Evolutionary conservation across 352 stramenopile species (phyloP).

Genomic region (Phytopythium delawarense): DNA sequence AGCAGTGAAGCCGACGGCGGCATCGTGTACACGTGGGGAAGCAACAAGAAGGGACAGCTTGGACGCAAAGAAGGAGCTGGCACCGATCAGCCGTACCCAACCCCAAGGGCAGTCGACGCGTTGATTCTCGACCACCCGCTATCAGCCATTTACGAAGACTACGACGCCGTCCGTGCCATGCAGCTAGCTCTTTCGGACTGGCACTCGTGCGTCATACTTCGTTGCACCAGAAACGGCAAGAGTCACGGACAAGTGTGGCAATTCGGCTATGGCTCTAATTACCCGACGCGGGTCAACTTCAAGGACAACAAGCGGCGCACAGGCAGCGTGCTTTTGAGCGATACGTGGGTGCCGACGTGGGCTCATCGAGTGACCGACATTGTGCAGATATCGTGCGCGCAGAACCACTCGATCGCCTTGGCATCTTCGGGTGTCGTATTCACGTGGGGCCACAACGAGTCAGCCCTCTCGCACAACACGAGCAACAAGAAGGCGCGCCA

Average conservation of each 20-base stretch:
- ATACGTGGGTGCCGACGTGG: constrained; percentile 56
- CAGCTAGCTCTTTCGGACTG: constrained; percentile 68
- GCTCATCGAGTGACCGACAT: constrained; percentile 54
- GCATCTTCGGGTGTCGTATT: constrained; percentile 56
- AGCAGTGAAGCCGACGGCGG: constrained; percentile 26
- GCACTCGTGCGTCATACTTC: constrained; percentile 68
- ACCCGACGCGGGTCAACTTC: constrained; percentile 64
- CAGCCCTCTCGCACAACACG: constrained; percentile 46
- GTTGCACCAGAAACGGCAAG: constrained; percentile 46
- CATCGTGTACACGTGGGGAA: constrained; percentile 72
- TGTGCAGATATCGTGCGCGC: constrained; percentile 65
- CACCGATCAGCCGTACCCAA: constrained; percentile 56
- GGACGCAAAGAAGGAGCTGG: constrained; percentile 72
- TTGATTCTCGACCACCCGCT: constrained; percentile 45
- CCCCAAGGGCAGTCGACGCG: constrained; percentile 53
- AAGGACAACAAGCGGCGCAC: constrained; percentile 25
- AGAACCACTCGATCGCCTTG: constrained; percentile 79
- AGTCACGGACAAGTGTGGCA: constrained; percentile 73
- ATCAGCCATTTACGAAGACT: constrained; percentile 59
- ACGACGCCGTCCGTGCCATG: constrained; percentile 31
- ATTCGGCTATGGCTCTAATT: constrained; percentile 69
- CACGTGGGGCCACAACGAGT: constrained; percentile 72
- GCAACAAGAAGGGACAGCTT: constrained; percentile 76
- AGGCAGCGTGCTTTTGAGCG: constrained; percentile 32
- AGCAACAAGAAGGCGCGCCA: constrained; percentile 11